Base-by-base conservation (phyloP, 768 basidiomycete genomes). In the Pleurotus sapidus region DNA sequence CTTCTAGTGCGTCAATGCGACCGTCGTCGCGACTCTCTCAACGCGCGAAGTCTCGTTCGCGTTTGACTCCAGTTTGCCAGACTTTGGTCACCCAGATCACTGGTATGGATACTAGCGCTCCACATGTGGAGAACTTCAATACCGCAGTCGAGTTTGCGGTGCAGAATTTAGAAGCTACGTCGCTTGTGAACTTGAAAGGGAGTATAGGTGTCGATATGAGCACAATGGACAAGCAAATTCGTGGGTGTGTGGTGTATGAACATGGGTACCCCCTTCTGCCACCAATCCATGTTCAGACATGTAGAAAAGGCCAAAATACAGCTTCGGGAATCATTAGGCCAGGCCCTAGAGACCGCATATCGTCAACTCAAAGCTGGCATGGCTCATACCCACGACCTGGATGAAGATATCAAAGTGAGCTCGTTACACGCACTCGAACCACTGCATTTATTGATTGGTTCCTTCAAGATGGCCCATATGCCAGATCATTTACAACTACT, bases 401-500 rank as follows among this genome's bases (percentile, higher is more conserved):
- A 91, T 64, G 74, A 83, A 38, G 82, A 81, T 42, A 84, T 91
- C 8, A 84, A 84, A 65, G 88, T 85, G 61, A 65, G 11, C 20
- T 23, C 23, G 27, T 45, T 15, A 8, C 23, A 15, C 8, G 27
- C 46, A 4, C 17, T 14, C 14, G 7, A n/a, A 39, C 27, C 12
- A 12, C 47, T 40, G 17, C 49, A 27, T 25, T 25, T 24, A 34
- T 17, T 34, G n/a, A 50, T 24, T 54, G 60, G 46, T 65, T 46
- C 40, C 42, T n/a, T 46, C 20, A 57, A 89, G 86, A 67, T 73
- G 50, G 78, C 84, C 17, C 83, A 74, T 48, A 71, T 91, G 18
- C 88, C 89, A 2, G 83, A 85, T 63, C 89, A 91, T 69, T 68
- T 93, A 5, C 87, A 89, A 57, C 76, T 92, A 47, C 74, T 93